Conservation (phyloP, 352 stramenopile genomes). For the Aphanomyces cochlioides region DNA sequence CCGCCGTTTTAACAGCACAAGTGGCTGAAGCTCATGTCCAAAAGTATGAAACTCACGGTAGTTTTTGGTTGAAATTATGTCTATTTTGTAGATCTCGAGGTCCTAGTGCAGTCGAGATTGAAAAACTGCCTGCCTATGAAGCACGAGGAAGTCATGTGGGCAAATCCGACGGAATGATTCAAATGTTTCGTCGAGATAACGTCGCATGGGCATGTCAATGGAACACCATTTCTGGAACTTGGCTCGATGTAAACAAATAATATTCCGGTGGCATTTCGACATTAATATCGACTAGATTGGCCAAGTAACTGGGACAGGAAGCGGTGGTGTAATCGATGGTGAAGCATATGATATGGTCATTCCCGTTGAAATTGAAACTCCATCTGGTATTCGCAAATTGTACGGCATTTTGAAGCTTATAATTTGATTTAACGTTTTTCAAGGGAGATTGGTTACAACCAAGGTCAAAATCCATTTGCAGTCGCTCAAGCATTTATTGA, state of each 20-base stretch:
- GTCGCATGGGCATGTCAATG: slow-evolving; percentile 95
- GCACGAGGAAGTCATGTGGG: slow-evolving; percentile 65
- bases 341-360: slow-evolving; percentile 95
- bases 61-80: neutral
- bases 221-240: slow-evolving; percentile 86
- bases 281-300: slow-evolving; percentile 49
- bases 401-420: neutral
- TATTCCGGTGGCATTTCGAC: neutral
- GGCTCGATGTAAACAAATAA: slow-evolving; percentile 88
- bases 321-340: slow-evolving; percentile 87
- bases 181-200: slow-evolving; percentile 93
- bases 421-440: neutral
- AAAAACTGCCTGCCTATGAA: slow-evolving; percentile 92
- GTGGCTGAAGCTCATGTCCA: slow-evolving; percentile 62
- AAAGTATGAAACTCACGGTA: slow-evolving; percentile 54
- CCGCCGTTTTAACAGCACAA: slow-evolving; percentile 62
- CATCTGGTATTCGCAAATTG: slow-evolving; percentile 86
- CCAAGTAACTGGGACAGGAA: slow-evolving; percentile 81
- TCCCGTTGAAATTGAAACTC: slow-evolving; percentile 94
- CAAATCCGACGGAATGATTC: slow-evolving; percentile 91
- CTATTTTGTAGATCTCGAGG: slow-evolving; percentile 49
- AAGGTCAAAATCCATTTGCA: slow-evolving; percentile 95
- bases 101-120: slow-evolving; percentile 90
- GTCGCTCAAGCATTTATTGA: slow-evolving; percentile 96
- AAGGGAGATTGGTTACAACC: slow-evolving; percentile 95